Evolutionary conservation across 2,329 filamentous ascomycete genomes (phyloP).

Genomic region (Chlorencoelia australis): DNA sequence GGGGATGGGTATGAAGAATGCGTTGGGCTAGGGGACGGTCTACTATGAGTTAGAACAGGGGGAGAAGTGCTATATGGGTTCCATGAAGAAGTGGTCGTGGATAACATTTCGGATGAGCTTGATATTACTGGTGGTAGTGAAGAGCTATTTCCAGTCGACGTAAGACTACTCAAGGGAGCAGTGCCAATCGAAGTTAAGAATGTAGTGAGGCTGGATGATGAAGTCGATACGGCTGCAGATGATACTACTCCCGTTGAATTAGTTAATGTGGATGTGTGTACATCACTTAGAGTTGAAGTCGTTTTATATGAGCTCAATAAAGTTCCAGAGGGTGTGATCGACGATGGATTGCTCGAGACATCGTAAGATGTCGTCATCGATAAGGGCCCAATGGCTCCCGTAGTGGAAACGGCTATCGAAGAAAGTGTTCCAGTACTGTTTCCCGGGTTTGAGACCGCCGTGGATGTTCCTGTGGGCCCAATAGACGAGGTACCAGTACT

Average conservation of each 20-base stretch:
- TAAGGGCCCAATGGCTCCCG: too few species aligned
- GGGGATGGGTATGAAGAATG: too few species aligned
- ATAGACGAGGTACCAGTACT: slow-evolving; percentile 6
- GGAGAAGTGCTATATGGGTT: too few species aligned
- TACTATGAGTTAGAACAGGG: too few species aligned
- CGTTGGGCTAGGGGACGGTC: too few species aligned
- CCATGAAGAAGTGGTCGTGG: not conserved
- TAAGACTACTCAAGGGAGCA: too few species aligned
- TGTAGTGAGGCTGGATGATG: not conserved
- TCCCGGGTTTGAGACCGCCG: slow-evolving; percentile 1
- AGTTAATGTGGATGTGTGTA: not conserved
- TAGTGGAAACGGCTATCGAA: not conserved
- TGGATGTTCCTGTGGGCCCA: slow-evolving; percentile 8
- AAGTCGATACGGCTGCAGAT: not conserved
- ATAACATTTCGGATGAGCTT: not conserved
- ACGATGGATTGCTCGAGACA: not conserved
- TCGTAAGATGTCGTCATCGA: not conserved
- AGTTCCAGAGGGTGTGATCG: not conserved
- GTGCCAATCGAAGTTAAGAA: not conserved
- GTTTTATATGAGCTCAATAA: not conserved
- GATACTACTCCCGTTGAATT: not conserved
- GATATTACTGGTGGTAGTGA: not conserved
- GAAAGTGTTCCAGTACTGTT: not conserved
- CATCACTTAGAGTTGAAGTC: slow-evolving; percentile 2
- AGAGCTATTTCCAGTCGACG: not conserved